Base-by-base conservation (phyloP, 768 basidiomycete species). In the Amanita muscaria region DNA sequence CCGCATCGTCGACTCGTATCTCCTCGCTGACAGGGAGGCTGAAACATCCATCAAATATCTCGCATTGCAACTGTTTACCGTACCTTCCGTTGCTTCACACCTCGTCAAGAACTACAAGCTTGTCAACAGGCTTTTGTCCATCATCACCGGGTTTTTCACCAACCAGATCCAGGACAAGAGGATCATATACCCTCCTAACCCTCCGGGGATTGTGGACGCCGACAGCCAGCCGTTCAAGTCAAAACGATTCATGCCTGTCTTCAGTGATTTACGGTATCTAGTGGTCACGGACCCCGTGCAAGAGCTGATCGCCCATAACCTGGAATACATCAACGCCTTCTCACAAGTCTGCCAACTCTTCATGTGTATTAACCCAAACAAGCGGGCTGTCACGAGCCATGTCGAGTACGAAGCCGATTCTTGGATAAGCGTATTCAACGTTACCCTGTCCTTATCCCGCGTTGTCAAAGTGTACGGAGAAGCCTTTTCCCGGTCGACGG, bases 351-450 rank as follows among this genome's bases (percentile, higher is more conserved):
- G 92, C 61, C 78, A 83, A 51, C 67, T 97, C 34, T 99, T 98
- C 70, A 87, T 89, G 78, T 89, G 88, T 51, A 74, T 97, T 56
- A 92, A 94, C 57, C 83, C 92, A 2, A 91, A 92, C 62, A 80
- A 82, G 53, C 78, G 94, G 14, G 89, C 85, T 15, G 78, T 72
- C 4, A 73, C 76, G 22, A 83, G 69, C 41, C 96, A 98, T 53
- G 79, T 99, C 54, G 94, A 97, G 61, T 99, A 88, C 65, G 96
- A 99, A 66, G 85, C 86, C 23, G 96, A 99, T 52, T 84, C 85
- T 15, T 96, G 93, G 94, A 89, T 96, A 50, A 88, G 83, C 54
- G 89, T 96, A 11, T 98, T 98, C 64, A 92, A 93, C 53, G 85
- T 97, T 18, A 92, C 91, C 5, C 76, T 94, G 8, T 92, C 89